Base-by-base conservation (phyloP, 805 yeast genomes). In the Kluyveromyces wickerhamii region DNA sequence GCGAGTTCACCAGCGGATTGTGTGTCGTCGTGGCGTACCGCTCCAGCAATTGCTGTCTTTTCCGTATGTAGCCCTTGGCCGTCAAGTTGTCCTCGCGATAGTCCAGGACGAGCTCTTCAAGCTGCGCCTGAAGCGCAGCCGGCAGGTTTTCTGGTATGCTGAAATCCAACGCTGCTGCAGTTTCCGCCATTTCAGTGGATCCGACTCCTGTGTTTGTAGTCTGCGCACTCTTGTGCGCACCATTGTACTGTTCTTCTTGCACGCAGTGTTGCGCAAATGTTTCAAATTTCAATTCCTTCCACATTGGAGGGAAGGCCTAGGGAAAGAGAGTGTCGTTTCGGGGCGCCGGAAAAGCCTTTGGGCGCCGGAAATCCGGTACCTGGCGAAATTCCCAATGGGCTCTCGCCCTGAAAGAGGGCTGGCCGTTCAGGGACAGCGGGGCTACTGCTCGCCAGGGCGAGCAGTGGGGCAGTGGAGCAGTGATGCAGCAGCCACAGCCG, bases 1-100 rank as follows among this genome's bases (percentile, higher is more conserved):
- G 36, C 9, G 39, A 35, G 10, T 21, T 18, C 14, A 33, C 16
- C 19, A 27, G 23, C 8, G 32, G 13, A 15, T 25, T 15, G 2
- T 34, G 27, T 4, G 38, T 18, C 11, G 32, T 21, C 21, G 38
- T 34, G 1, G 44, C 43, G 29, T 41, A 40, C 16, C 39, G 41
- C 21, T 49, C 49, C 19, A 59, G 26, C 3, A 59, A 12, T 18
- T 42, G 45, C 20, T 48, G 46, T 28, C 84, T 59, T 41, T 76
- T 79, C 45, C 72, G 78, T 27, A 65, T 62, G 51, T 77, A 82
- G 2, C 92, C 89, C 50, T 80, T 82, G 30, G 70, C 78, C 0
- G 92, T 81, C 37, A 82, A 61, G 38, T 77, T 78, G 1, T 86
- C 89, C 22, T 81, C 87, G 43, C 66, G 65, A 41, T 63, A 74